Evolutionary conservation across 441 rosid species (phyloP).

Genomic region (Mallotus repandus): DNA sequence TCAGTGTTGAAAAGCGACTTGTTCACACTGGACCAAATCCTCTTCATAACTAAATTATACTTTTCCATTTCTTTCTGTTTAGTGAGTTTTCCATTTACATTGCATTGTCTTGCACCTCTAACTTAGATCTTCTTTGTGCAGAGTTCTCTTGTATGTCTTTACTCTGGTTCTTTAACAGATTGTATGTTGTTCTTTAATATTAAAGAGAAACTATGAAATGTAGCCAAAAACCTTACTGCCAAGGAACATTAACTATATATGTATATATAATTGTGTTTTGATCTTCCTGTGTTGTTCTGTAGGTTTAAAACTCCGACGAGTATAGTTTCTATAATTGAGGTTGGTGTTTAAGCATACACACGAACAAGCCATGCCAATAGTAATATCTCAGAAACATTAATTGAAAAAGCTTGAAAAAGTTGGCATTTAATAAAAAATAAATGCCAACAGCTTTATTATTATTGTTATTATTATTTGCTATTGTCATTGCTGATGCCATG

Average conservation of each 20-base stretch:
- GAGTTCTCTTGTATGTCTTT: too few species aligned
- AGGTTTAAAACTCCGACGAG: too few species aligned
- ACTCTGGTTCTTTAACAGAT: too few species aligned
- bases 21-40: conserved; percentile 24
- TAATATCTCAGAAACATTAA: conserved; percentile 5
- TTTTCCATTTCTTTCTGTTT: background rate
- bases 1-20: conserved; percentile 11
- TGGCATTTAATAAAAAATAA: too few species aligned
- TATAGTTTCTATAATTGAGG: background rate
- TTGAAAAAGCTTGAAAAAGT: conserved; percentile 11
- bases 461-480: background rate
- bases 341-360: background rate
- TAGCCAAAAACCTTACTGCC: too few species aligned
- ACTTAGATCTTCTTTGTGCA: background rate
- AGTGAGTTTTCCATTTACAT: background rate
- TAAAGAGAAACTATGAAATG: too few species aligned
- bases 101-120: background rate
- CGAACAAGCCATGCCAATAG: background rate
- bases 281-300: too few species aligned
- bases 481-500: background rate
- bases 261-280: too few species aligned
- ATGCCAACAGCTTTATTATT: conserved; percentile 4
- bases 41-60: conserved; percentile 17
- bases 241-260: too few species aligned
- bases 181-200: too few species aligned